Evolutionary conservation across 2,329 filamentous ascomycete species (phyloP), one percentile per base, ranked within the genome.

Genomic region (Celoporthe dispersa): DNA sequence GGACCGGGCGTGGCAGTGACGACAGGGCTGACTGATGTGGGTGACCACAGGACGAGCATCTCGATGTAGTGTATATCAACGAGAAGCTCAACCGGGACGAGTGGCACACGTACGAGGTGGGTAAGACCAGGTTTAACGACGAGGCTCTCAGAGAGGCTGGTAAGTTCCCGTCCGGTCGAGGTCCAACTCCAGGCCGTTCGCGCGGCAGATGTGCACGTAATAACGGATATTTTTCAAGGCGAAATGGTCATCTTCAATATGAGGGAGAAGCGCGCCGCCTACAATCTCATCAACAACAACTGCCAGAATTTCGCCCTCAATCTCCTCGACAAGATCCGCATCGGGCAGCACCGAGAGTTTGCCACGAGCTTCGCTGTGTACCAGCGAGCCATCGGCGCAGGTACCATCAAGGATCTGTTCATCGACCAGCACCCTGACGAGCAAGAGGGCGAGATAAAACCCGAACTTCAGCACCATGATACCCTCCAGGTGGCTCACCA

Each of bases 271-370:
- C 81, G 82, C 12, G 81, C 86, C 0, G 84, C 79, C 0, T 89
- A 89, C 77, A 88, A 88, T 67, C 81, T 89, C 68, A 88, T 89
- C 75, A 85, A 80, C 72, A 89, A 89, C 76, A 89, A 89, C 77
- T 89, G 87, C 75, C 87, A 89, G 73, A 88, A 85, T 25, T 88
- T 85, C 70, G 86, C 85, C 0, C 74, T 87, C 19, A 78, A 82
- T 60, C 77, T 88, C 19, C 82, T 88, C 9, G 85, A 88, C 69
- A 84, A 84, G 39, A 86, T 88, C 69, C 84, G 87, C 70, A 80
- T 85, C 16, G 84, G 84, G 8, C 78, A 80, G 16, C 82, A 83
- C 69, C 82, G 80, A 59, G 80, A 88, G 63, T 88, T 88, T 57
- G 86, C 82, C 51, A 87, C 86, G 3, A 86, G 81, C 0, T 81